Conservation (phyloP, 1,284 basidiomycete species). For the Irpex sp. region DNA sequence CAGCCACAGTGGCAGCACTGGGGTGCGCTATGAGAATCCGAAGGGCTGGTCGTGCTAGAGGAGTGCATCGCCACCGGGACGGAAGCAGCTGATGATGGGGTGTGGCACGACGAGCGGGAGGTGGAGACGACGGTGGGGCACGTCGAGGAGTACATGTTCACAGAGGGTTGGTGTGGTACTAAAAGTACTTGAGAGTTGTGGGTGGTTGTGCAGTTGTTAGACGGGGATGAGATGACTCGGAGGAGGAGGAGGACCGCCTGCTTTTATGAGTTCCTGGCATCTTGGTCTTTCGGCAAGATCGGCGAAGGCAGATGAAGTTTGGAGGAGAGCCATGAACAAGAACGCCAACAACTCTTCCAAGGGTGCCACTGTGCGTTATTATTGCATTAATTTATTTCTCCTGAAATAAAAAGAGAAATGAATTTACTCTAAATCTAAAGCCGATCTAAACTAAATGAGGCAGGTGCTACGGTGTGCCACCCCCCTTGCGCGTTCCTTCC, state of each 20-base stretch:
- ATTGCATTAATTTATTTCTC: background rate
- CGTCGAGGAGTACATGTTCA: slow-evolving; percentile 12
- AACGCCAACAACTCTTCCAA: background rate
- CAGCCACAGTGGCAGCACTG: slow-evolving; percentile 77
- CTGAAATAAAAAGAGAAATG: background rate
- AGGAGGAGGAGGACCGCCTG: background rate
- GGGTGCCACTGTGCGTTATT: background rate
- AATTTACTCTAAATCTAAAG: background rate
- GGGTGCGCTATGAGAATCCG: slow-evolving; percentile 43
- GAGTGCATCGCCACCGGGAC: slow-evolving; percentile 4
- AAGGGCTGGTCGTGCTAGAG: slow-evolving; percentile 16
- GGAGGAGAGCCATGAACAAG: background rate
- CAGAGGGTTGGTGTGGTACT: slow-evolving; percentile 4
- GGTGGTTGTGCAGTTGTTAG: slow-evolving; percentile 5
- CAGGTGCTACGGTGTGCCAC: background rate
- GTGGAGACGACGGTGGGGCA: slow-evolving; percentile 11
- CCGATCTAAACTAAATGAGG: background rate
- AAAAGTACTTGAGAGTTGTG: slow-evolving; percentile 7
- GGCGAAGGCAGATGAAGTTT: background rate
- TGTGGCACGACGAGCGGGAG: slow-evolving; percentile 4
- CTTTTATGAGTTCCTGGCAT: slow-evolving; percentile 1
- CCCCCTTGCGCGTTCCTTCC: background rate
- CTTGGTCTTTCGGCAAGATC: slow-evolving; percentile 2
- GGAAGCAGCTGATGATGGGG: slow-evolving; percentile 15
- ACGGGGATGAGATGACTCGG: background rate